Percentiles rank a stretch among this genome's conserved stretches.
phyloP scores from a whole-genome alignment of 2,329 filamentous ascomycete species.

The Aureobasidium melanogenum region DNA sequence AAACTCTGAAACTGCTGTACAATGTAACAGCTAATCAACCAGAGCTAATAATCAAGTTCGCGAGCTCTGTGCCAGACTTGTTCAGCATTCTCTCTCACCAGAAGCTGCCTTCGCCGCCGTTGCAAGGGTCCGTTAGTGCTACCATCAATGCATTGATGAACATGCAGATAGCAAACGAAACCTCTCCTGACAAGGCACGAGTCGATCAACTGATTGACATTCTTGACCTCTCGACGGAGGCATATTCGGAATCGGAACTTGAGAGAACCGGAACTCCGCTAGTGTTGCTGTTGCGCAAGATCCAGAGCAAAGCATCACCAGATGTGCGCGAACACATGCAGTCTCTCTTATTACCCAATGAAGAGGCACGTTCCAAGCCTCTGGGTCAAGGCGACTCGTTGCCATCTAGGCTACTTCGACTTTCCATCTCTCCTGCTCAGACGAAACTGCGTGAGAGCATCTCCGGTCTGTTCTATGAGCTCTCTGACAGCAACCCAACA shows the following conservation, averaged over 20 bases:
- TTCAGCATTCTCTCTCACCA: constrained; percentile 59
- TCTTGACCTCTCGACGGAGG: constrained; percentile 55
- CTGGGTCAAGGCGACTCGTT: constrained; percentile 69
- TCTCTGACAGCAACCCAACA: constrained; percentile 71
- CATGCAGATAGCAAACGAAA: constrained; percentile 49
- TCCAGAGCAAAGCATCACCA: constrained; percentile 62
- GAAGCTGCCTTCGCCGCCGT: constrained; percentile 52
- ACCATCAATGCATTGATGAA: constrained; percentile 77
- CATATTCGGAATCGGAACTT: constrained; percentile 59
- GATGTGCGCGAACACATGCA: constrained; percentile 56
- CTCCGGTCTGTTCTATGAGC: constrained; percentile 72
- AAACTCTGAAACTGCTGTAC: constrained; percentile 82
- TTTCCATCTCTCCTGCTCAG: constrained; percentile 64
- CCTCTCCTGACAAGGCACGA: constrained; percentile 38
- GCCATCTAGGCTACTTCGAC: constrained; percentile 65
- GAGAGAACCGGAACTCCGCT: constrained; percentile 64
- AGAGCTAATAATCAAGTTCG: constrained; percentile 53
- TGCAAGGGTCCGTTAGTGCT: constrained; percentile 62
- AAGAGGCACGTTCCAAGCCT: constrained; percentile 65
- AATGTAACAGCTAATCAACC: constrained; percentile 73
- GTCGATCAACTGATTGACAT: constrained; percentile 60
- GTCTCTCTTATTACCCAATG: constrained; percentile 61
- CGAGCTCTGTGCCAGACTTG: constrained; percentile 58
- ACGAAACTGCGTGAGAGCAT: constrained; percentile 66
- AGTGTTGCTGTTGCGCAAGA: constrained; percentile 60